A percentile compares a stretch with the other conserved stretches of the same genome.
phyloP scores from a whole-genome alignment of 257 asterid genomes.

The Solanum rostratum region DNA sequence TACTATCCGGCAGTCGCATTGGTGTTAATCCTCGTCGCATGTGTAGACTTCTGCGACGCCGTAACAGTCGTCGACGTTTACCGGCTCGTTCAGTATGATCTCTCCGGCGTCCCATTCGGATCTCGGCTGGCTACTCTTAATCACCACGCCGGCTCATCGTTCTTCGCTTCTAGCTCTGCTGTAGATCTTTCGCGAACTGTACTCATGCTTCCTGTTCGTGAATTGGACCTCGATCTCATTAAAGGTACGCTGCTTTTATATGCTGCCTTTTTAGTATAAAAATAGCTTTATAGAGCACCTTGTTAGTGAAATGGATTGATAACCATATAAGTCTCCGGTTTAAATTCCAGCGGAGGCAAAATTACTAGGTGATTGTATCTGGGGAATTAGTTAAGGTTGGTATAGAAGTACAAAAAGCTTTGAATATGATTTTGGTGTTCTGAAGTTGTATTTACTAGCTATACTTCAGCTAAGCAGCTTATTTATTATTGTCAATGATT shows the following conservation, averaged over 20 bases:
- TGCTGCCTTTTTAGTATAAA: background rate
- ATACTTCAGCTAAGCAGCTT: background rate
- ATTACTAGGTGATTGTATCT: no score
- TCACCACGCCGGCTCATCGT: slow-evolving; percentile 87
- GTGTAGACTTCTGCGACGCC: slow-evolving; percentile 80
- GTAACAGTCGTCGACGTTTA: slow-evolving; percentile 78
- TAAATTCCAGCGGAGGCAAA: no score
- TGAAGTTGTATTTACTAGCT: background rate
- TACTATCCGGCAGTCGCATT: slow-evolving; percentile 35
- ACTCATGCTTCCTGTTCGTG: slow-evolving; percentile 81
- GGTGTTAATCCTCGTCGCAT: slow-evolving; percentile 45
- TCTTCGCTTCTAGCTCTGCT: slow-evolving; percentile 26
- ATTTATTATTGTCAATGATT: background rate
- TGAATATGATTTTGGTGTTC: background rate
- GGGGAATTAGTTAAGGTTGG: no score
- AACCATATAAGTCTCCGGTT: no score
- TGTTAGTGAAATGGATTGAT: no score
- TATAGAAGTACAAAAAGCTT: background rate
- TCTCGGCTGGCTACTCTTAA: slow-evolving; percentile 82
- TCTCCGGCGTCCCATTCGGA: slow-evolving; percentile 83
- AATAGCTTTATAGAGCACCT: no score
- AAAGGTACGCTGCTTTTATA: slow-evolving; percentile 29
- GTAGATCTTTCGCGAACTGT: slow-evolving; percentile 87
- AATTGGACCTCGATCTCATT: slow-evolving; percentile 71
- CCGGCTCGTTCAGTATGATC: slow-evolving; percentile 92